phyloP scores from a whole-genome alignment of 2,329 filamentous ascomycete species.

The Alternaria tenuissima region DNA sequence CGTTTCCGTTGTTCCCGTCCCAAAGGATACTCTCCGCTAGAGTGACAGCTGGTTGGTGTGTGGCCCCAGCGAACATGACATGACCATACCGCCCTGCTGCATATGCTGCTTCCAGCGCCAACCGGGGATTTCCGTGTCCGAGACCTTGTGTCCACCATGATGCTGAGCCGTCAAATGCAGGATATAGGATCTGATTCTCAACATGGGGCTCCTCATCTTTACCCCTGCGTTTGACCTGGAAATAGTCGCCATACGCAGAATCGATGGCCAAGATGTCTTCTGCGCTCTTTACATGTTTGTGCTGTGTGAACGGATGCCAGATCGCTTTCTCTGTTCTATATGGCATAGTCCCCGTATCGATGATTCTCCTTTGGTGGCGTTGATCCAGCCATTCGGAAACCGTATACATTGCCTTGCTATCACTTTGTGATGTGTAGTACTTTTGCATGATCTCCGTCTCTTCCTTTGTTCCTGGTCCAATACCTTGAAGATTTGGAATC shows the following conservation, averaged over 20 bases:
- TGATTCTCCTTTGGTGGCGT: slow-evolving; percentile 65
- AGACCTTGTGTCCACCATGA: slow-evolving; percentile 92
- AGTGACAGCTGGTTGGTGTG: slow-evolving; percentile 79
- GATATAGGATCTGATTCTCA: slow-evolving; percentile 58
- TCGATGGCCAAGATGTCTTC: slow-evolving; percentile 77
- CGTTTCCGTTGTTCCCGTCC: slow-evolving; percentile 60
- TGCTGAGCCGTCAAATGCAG: slow-evolving; percentile 83
- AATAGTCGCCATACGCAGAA: slow-evolving; percentile 80
- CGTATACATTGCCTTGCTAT: slow-evolving; percentile 50
- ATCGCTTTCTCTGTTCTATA: slow-evolving; percentile 65
- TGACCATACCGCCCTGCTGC: slow-evolving; percentile 86
- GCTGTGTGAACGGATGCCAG: slow-evolving; percentile 90
- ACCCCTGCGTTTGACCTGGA: slow-evolving; percentile 65
- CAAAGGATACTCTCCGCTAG: slow-evolving; percentile 72
- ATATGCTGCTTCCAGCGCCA: slow-evolving; percentile 79
- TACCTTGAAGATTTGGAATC: slow-evolving; percentile 62
- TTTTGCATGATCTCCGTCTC: slow-evolving; percentile 66
- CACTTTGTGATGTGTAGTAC: slow-evolving; percentile 66
- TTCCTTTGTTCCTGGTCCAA: slow-evolving; percentile 31
- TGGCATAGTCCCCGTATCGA: slow-evolving; percentile 68
- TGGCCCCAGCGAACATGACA: slow-evolving; percentile 83
- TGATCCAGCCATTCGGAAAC: slow-evolving; percentile 62
- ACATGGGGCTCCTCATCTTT: slow-evolving; percentile 29
- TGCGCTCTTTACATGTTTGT: slow-evolving; percentile 67
- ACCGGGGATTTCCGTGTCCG: slow-evolving; percentile 76